These are phyloP conservation scores for Plectosphaerella sp. DNA, from an alignment of 2,329 filamentous ascomycete genomes.

Conservation along the genomic window DNA sequence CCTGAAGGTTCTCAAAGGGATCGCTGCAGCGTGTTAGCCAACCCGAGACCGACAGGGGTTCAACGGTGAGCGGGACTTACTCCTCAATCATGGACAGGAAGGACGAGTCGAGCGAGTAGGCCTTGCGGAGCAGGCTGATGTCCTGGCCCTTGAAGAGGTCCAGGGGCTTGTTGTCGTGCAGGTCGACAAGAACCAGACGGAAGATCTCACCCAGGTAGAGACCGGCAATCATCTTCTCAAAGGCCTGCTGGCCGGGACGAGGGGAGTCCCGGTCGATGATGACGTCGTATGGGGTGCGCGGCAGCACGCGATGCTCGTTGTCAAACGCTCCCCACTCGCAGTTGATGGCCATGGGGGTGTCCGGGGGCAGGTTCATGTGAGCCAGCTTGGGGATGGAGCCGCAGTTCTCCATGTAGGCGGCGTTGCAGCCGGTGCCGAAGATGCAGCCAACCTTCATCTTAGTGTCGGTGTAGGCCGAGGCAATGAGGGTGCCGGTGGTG, in stretches of 20 bases:
- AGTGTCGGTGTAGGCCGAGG: conserved; percentile 92
- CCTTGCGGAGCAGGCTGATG: conserved; percentile 72
- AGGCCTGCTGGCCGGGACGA: conserved; percentile 87
- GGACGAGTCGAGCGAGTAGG: conserved; percentile 87
- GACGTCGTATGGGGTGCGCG: conserved; percentile 78
- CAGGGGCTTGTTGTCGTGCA: conserved; percentile 72
- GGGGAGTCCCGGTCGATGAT: conserved; percentile 89
- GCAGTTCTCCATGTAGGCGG: conserved; percentile 93
- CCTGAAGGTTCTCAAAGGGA: conserved; percentile 89
- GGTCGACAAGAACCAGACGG: conserved; percentile 78
- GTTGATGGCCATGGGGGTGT: conserved; percentile 90
- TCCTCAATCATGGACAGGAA: conserved; percentile 93
- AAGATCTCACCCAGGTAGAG: conserved; percentile 94
- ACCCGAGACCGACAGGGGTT: not conserved
- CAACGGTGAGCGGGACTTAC: conserved; percentile 35
- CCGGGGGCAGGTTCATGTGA: conserved; percentile 80
- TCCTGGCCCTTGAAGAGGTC: conserved; percentile 83
- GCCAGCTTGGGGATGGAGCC: conserved; percentile 91
- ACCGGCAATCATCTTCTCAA: conserved; percentile 97
- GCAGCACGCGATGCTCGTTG: conserved; percentile 85
- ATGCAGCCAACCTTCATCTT: conserved; percentile 95
- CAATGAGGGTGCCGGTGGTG: conserved; percentile 94
- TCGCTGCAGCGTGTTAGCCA: conserved; percentile 52
- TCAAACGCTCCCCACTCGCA: conserved; percentile 98
- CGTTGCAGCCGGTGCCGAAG: conserved; percentile 97